phyloP scores from a whole-genome alignment of 257 asterid genomes.

The Fraxinus anomala region DNA sequence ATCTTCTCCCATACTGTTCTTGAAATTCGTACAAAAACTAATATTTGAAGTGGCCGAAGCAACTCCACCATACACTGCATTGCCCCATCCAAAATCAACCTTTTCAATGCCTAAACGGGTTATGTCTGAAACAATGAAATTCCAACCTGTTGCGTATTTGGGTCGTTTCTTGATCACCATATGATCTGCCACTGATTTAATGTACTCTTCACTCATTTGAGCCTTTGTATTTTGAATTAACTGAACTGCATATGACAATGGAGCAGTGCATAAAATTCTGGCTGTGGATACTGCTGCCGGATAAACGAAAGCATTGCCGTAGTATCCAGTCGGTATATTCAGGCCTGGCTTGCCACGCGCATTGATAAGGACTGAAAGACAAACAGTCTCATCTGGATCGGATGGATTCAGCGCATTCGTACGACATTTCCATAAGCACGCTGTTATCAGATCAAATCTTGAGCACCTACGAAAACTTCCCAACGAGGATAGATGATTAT shows the following conservation, averaged over 20 bases:
- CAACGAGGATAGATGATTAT: neutral
- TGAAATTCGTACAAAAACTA: neutral
- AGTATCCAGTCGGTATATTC: slow-evolving; percentile 36
- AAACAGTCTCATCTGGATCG: slow-evolving; percentile 35
- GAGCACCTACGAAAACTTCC: neutral
- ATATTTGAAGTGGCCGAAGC: neutral
- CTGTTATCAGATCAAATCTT: slow-evolving; percentile 37
- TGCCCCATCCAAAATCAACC: slow-evolving; percentile 27
- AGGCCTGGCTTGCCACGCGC: slow-evolving; percentile 29
- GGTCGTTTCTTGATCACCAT: slow-evolving; percentile 42
- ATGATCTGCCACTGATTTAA: slow-evolving; percentile 41
- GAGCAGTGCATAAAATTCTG: slow-evolving; percentile 22
- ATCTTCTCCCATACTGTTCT: neutral
- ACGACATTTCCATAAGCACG: slow-evolving; percentile 40
- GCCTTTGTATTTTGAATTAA: slow-evolving; percentile 32
- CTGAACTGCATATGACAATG: slow-evolving; percentile 34
- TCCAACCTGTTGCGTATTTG: neutral
- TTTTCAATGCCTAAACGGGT: neutral
- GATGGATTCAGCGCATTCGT: slow-evolving; percentile 29
- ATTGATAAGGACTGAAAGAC: slow-evolving; percentile 30
- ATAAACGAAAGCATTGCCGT: slow-evolving; percentile 39
- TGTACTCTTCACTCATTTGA: slow-evolving; percentile 30
- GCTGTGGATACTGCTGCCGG: slow-evolving; percentile 41
- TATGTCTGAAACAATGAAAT: slow-evolving; percentile 13
- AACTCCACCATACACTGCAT: slow-evolving; percentile 7